Percentiles rank a stretch among this genome's conserved stretches.
Conservation (phyloP, 106 monocot species). For the Alisma plantagoaquatica region DNA sequence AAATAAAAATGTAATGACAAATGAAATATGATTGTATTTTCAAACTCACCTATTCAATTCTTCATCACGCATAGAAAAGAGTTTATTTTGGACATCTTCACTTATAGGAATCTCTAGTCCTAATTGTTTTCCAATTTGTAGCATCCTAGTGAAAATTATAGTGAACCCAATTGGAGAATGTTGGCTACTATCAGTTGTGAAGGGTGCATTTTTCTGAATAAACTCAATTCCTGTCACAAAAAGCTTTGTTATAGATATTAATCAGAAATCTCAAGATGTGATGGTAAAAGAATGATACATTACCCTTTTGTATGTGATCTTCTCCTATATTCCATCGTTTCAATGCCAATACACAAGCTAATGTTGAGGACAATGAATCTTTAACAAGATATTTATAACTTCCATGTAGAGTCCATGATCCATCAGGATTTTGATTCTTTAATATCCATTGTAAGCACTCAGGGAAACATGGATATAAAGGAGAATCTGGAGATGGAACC, state of each 20-base stretch:
- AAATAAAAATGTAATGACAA: too few species aligned
- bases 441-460: conserved; percentile 78
- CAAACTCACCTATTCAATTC: conserved; percentile 69
- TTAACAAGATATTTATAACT: conserved; percentile 24
- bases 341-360: conserved; percentile 82
- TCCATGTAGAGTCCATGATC: conserved; percentile 54
- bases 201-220: conserved; percentile 47
- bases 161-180: conserved; percentile 71
- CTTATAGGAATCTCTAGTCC: conserved; percentile 48
- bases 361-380: conserved; percentile 60
- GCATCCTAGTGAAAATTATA: conserved; percentile 79
- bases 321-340: conserved; percentile 63
- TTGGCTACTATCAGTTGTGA: conserved; percentile 31
- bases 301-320: conserved; percentile 67
- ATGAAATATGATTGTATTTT: too few species aligned
- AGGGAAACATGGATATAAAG: conserved; percentile 64
- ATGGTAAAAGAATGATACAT: not conserved
- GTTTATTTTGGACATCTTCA: conserved; percentile 22
- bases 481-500: conserved; percentile 53
- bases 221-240: conserved; percentile 52
- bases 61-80: conserved; percentile 32
- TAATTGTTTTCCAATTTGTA: conserved; percentile 43
- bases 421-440: conserved; percentile 66
- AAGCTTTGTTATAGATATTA: not conserved
- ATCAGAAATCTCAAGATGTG: not conserved